Base-by-base conservation (phyloP, 2,329 filamentous ascomycete genomes). In the Penicillium vulpinum region DNA sequence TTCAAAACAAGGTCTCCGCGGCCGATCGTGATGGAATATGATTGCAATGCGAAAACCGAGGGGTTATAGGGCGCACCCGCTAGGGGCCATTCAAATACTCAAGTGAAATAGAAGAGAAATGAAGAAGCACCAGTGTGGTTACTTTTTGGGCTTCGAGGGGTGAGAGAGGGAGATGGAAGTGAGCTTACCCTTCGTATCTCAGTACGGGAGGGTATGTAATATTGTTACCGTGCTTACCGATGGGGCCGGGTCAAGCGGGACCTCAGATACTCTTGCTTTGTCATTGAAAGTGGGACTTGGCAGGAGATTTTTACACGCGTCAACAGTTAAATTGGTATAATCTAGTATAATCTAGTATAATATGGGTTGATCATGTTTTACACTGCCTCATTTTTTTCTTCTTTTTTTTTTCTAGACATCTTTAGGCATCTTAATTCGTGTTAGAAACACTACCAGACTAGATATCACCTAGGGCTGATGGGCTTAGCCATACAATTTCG, bases 11-110 rank as follows among this genome's bases (percentile, higher is more conserved):
- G 40, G 40, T 56, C 45, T 56, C 47, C 28, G 51, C 41, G 26
- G 51, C 33, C 28, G 33, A 51, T 54, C 36, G 44, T 48, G 36
- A 24, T 54, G 41, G 18, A 18, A 22, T 44, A 33, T n/a, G 16
- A 44, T 29, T 54, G 28, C 22, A 55, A 44, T 51, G 46, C 50
- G 28, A 59, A 45, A 36, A 29, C 40, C 46, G 44, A 44, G 10
- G 21, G 22, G 45, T 56, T 44, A 56, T 43, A 56, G 46, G 48
- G 54, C 48, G 58, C 59, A 67, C 64, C 62, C 64, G 63, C 64
- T 36, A 35, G 64, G 62, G 63, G 60, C 64, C 64, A 67, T 66
- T 53, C 45, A 60, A 35, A 45, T 15, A 24, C 24, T 28, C 36
- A 44, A 56, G 38, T 31, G 57, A 41, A 44, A 52, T 35, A 39